Base-by-base conservation (phyloP, 306 rosid species). In the Malus fusca region DNA sequence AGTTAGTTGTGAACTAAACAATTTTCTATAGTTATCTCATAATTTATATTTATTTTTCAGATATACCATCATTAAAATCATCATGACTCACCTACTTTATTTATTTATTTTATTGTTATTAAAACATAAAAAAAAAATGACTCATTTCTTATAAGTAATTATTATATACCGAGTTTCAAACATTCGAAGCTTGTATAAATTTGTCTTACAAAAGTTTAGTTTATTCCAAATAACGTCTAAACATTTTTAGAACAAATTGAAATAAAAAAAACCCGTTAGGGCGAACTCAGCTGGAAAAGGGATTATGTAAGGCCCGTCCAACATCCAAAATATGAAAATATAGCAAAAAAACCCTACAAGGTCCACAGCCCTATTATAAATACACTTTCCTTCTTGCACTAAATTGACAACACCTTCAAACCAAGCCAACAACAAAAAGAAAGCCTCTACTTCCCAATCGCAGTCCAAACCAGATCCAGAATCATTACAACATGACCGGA, bases 281-380 rank as follows among this genome's bases (percentile, higher is more conserved):
- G 63, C 35, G 44, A 77, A 77, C 30, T 77, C 31, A 8, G 35
- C 40, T 18, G 25, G 70, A 71, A 71, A 78, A 25, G 51, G 37
- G 9, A 37, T 7, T 37, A 37, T 6, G 10, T 37, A 7, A 7
- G 42, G 42, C 42, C 42, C 40, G 40, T 6, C 8, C 40, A 23
- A 26, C 9, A 15, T 14, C 40, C 19, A 26, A 23, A 30, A 35
- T 35, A 35, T 6, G 40, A 6, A 37, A 26, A 8, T 31, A 22
- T 18, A 28, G 18, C 1, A 5, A 73, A 12, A 1, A 14, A 62
- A 26, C 0, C 22, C 19, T 9, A 15, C 60, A 10, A 72, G 22
- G 40, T 48, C 55, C 19, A 48, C 55, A 35, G 6, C 17, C 19
- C 15, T 13, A 2, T 6, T 30, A 70, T 65, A 72, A 63, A 44